Evolutionary conservation across 148 eudicot genomes (phyloP), one percentile per base, ranked within the genome.

Genomic region (Drosera capensis): DNA sequence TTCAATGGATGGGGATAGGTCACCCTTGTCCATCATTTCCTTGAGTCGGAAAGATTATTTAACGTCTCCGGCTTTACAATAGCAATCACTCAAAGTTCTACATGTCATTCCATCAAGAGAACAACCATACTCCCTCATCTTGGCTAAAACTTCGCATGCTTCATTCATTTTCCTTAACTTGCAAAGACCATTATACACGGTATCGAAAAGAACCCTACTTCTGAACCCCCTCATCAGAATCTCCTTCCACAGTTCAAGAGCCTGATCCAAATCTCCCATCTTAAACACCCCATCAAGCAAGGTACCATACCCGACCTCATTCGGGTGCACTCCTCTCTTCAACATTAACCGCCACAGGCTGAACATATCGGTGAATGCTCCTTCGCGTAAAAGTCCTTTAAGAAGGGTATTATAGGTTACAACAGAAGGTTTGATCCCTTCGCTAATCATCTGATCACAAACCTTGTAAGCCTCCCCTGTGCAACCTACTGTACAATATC

Each of bases 321-420:
- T 70, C 28, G 78, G 72, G 56, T 48, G 24, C 40, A 77, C 54
- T 20, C 78, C 77, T 66, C 77, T 77, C 49, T 77, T 57, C 21
- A 72, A 49, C 80, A 82, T 80, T 62, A 68, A 39, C 12, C 25
- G 54, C 80, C 86, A 82, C 29, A 68, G 63, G 37, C 30, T 51
- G 47, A 47, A 20, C 39, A 66, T 66, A 52, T 57, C 70, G 43
- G 55, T 76, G 25, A 83, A 43, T 40, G 77, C 68, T 55, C 83
- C 75, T 41, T 48, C 51, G 23, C 49, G 56, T 48, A 73, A 75
- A 38, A 83, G 60, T 35, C 94, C 90, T 68, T 71, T 80, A 12
- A 88, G 61, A 43, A 88, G 80, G 25, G 64, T 74, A 45, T 88
- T 88, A 56, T 79, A 88, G 19, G 79, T 88, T 39, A 88, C 64